Percentiles rank a stretch among this genome's conserved stretches.
phyloP scores from a whole-genome alignment of 1,284 basidiomycete genomes.

The Gomphus sp. region DNA sequence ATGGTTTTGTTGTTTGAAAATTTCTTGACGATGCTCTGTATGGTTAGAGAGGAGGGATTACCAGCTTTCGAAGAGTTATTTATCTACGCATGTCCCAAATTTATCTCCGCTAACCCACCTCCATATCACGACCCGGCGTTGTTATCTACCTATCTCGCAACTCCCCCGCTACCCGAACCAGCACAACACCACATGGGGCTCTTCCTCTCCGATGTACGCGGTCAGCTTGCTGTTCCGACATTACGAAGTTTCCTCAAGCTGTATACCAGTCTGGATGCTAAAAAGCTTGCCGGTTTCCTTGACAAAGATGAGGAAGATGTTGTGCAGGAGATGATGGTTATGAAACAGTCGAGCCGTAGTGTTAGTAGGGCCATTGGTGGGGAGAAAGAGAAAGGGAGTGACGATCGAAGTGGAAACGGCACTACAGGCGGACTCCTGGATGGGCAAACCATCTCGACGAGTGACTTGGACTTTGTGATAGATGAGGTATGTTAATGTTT shows the following conservation, averaged over 20 bases:
- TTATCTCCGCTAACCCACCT: constrained; percentile 90
- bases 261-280: constrained; percentile 89
- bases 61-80: constrained; percentile 92
- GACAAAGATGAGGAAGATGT: constrained; percentile 90
- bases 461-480: constrained; percentile 93
- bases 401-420: constrained; percentile 16
- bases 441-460: constrained; percentile 82
- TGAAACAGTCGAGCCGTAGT: constrained; percentile 82
- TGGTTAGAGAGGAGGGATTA: constrained; percentile 57
- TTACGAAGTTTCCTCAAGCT: constrained; percentile 90
- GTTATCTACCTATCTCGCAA: constrained; percentile 45
- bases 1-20: background rate
- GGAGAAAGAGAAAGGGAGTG: constrained; percentile 18
- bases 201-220: constrained; percentile 74
- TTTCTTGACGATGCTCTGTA: background rate
- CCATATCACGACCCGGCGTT: constrained; percentile 80
- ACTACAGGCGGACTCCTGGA: constrained; percentile 61
- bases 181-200: constrained; percentile 78
- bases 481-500: constrained; percentile 53
- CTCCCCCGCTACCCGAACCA: constrained; percentile 49
- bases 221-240: constrained; percentile 74
- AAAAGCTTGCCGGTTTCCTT: constrained; percentile 87
- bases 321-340: constrained; percentile 93
- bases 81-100: constrained; percentile 91
- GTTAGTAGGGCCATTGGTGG: constrained; percentile 41